Percentiles rank a stretch among this genome's conserved stretches.
These are phyloP conservation scores for Cornus kousa DNA, from an alignment of 148 eudicot species.

Conservation along the genomic window DNA sequence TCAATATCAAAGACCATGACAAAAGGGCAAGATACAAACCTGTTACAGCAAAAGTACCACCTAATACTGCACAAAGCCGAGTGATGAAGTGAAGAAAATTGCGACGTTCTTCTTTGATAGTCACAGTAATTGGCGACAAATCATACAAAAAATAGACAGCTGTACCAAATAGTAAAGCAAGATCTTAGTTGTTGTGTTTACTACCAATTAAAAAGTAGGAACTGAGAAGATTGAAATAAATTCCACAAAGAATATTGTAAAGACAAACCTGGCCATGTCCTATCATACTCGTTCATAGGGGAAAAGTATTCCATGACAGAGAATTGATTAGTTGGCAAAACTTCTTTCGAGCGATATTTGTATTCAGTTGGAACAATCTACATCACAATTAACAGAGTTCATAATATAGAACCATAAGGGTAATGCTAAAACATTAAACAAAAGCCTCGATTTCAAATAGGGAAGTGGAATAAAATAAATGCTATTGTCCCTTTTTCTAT, in stretches of 20 bases:
- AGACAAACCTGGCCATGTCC: slow-evolving; percentile 93
- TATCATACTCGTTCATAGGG: slow-evolving; percentile 75
- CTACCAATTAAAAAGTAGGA: not conserved
- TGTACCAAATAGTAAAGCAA: slow-evolving; percentile 29
- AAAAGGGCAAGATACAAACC: slow-evolving; percentile 39
- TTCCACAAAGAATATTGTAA: not conserved
- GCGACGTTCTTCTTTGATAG: slow-evolving; percentile 94
- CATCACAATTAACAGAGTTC: slow-evolving; percentile 22
- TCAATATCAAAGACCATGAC: slow-evolving; percentile 7
- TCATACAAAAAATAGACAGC: slow-evolving; percentile 98
- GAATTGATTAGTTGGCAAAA: slow-evolving; percentile 89
- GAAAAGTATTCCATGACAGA: slow-evolving; percentile 95
- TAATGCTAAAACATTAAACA: not conserved
- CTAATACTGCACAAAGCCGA: slow-evolving; percentile 95
- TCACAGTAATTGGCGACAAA: slow-evolving; percentile 94
- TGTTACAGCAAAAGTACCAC: slow-evolving; percentile 98
- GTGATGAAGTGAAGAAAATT: slow-evolving; percentile 97
- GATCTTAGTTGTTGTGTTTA: not conserved
- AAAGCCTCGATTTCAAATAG: not conserved
- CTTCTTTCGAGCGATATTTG: slow-evolving; percentile 75
- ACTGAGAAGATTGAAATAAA: not conserved
- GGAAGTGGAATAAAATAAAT: no score
- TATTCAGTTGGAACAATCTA: slow-evolving; percentile 98
- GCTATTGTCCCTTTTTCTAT: no score
- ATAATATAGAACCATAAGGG: slow-evolving; percentile 8